Percentiles rank a stretch among this genome's conserved stretches.
phyloP scores from a whole-genome alignment of 2,329 filamentous ascomycete species.

The Plectosphaerella cucumerina region DNA sequence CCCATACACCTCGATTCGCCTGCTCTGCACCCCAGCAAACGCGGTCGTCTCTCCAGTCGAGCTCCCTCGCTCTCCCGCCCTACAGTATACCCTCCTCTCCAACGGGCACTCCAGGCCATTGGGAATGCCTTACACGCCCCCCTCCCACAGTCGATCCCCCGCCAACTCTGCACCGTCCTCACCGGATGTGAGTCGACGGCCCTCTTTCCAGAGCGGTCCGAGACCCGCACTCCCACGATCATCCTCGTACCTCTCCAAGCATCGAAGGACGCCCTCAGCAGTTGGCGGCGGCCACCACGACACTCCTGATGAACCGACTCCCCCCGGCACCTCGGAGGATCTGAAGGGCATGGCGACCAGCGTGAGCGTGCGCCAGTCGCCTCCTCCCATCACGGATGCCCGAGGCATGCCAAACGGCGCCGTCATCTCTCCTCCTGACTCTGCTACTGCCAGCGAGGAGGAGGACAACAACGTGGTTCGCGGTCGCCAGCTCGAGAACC shows the following conservation, averaged over 20 bases:
- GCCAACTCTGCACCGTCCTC: slow-evolving; percentile 54
- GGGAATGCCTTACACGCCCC: slow-evolving; percentile 86
- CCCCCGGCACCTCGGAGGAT: slow-evolving; percentile 46
- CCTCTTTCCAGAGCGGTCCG: slow-evolving; percentile 47
- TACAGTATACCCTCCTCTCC: neutral
- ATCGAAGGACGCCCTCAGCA: slow-evolving; percentile 55
- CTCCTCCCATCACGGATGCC: slow-evolving; percentile 71
- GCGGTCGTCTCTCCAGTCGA: slow-evolving; percentile 1
- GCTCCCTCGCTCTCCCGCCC: neutral
- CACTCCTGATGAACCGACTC: slow-evolving; percentile 36
- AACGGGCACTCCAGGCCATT: slow-evolving; percentile 14
- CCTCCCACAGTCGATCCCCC: slow-evolving; percentile 58
- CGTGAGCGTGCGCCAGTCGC: slow-evolving; percentile 73
- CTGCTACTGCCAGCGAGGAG: slow-evolving; percentile 77
- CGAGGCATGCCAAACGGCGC: slow-evolving; percentile 75
- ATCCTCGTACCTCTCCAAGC: slow-evolving; percentile 60
- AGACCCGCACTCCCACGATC: slow-evolving; percentile 58
- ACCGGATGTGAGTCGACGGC: slow-evolving; percentile 53
- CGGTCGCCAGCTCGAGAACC: slow-evolving; percentile 42
- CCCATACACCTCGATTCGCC: neutral
- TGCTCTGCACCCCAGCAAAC: slow-evolving; percentile 1
- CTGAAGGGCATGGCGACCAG: slow-evolving; percentile 42
- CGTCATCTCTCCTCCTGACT: slow-evolving; percentile 89
- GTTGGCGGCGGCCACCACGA: slow-evolving; percentile 18
- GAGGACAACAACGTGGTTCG: slow-evolving; percentile 50